Evolutionary conservation across 768 basidiomycete species (phyloP), one percentile per base, ranked within the genome.

Genomic region (Lanmaoa pseudosensibilis): DNA sequence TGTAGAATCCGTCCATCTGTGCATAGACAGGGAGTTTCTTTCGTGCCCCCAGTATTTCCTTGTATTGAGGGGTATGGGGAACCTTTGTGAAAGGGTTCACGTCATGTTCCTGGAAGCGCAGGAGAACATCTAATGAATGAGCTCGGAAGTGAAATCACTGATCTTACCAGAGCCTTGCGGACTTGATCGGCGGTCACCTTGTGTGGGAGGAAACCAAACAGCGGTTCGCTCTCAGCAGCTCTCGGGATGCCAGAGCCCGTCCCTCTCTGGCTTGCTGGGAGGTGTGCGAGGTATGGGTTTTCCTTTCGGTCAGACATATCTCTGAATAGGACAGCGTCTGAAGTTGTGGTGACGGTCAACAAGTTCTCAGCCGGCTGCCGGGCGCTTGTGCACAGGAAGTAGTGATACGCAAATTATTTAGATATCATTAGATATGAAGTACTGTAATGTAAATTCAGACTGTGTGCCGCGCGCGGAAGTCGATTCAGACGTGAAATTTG

Each of bases 1-100:
- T 81, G 66, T 87, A 84, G 71, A 99, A 98, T 46, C 94, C 91
- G 55, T 87, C 82, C 94, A 98, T 96, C 73, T 96, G 92, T 3
- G 86, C 74, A 64, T 81, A 97, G 0, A 99, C 95, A 0, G 97
- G 96, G 21, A 99, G 78, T 68, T 91, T 90, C 77, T 87, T 93
- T 55, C 97, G 84, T 12, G 80, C 74, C 65, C 87, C 87, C 23
- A 98, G 71, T 55, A 98, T 95, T 75, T 90, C 92, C 73, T 78
- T 84, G 78, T 97, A 98, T 58, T 87, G 83, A 4, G 82, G 68
- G 0, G 92, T 83, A 69, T 87, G 88, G 0, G 92, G 89, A 56
- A 69, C 73, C 55, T 88, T 88, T 5, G 91, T 97, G 77, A 98
- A 98, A 1, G 96, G 90, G 66, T 98, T 98, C 39, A 88, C 58